Evolutionary conservation across 176 grass and related monocot genomes (phyloP), one percentile per base, ranked within the genome.

Genomic region (Panicum miliaceum): DNA sequence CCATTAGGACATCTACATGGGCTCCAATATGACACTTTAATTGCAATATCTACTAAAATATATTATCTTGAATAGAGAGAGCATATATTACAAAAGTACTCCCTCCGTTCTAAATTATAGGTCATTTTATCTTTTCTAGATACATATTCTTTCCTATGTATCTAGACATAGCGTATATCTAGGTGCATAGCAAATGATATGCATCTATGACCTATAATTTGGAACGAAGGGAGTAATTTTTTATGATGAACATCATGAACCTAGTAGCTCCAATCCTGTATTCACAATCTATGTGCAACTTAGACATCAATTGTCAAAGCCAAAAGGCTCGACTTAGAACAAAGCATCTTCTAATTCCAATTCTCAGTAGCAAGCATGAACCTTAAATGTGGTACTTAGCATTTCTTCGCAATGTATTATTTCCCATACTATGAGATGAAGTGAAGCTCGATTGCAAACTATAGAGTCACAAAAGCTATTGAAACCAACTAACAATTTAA

Each of bases 371-470:
- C 22, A 76, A 18, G 45, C 43, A 83, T 56, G 29, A 45, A 64
- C 23, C 22, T 46, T 43, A 43, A 12, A 1, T 0, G 3, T 27
- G 58, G 57, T 3, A 20, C 14, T 29, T 34, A 8, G 25, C 26
- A 46, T 47, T 51, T 77, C 7, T 26, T 66, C 5, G 0, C 25
- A 14, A 23, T 80, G 61, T 10, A 29, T 62, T 52, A 61, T 61
- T 69, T 60, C 3, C 7, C 43, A 68, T 64, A 45, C 76, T 40
- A 2, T n/a, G 12, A 12, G n/a, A 11, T 27, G 12, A 75, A 45
- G 22, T 66, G 82, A 81, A 75, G 38, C n/a, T 79, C 71, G 41
- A 72, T 16, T 66, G 11, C 19, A 34, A 27, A 66, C 36, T 71
- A 36, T 19, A 25, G 8, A 74, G 29, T 8, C 15, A 67, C 37